A percentile compares a stretch with the other conserved stretches of the same genome.
Conservation (phyloP, 2,329 filamentous ascomycete species). For the Colletotrichum liaoningense region DNA sequence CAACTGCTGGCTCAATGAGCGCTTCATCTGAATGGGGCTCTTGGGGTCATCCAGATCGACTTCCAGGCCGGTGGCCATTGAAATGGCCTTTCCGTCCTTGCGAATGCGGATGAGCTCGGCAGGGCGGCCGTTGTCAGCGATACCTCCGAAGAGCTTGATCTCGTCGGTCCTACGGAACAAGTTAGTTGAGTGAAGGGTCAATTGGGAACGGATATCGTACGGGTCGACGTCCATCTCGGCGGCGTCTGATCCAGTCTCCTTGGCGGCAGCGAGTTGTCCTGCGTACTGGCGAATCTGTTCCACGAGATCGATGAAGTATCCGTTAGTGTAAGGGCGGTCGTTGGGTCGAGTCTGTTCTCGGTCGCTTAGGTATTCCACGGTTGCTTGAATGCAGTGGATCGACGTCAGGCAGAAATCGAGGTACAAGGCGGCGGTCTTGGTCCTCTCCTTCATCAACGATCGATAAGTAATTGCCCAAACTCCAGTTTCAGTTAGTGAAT, state of each 20-base stretch:
- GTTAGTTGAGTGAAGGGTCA: conserved; percentile 10
- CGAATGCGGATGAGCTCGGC: conserved; percentile 86
- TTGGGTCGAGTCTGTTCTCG: conserved; percentile 85
- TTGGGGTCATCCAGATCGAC: conserved; percentile 67
- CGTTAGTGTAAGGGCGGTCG: conserved; percentile 93
- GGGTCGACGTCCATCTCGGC: conserved; percentile 69
- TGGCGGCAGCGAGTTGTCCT: conserved; percentile 80
- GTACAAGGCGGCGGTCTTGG: conserved; percentile 78
- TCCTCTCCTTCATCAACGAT: conserved; percentile 81
- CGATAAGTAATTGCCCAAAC: conserved; percentile 75
- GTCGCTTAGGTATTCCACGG: conserved; percentile 86
- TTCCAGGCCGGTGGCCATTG: conserved; percentile 76
- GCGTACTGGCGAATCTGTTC: conserved; percentile 94
- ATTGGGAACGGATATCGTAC: conserved; percentile 53
- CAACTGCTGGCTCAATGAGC: conserved; percentile 74
- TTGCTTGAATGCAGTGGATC: conserved; percentile 89
- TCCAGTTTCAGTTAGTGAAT: conserved; percentile 61
- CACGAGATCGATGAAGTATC: conserved; percentile 96
- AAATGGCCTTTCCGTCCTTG: conserved; percentile 83
- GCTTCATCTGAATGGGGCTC: conserved; percentile 67
- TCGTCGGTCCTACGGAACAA: conserved; percentile 64
- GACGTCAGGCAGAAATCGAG: conserved; percentile 91
- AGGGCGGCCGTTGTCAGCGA: conserved; percentile 83
- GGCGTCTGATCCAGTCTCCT: conserved; percentile 72
- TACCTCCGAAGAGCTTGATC: conserved; percentile 83